Evolutionary conservation across 768 basidiomycete genomes (phyloP), one percentile per base, ranked within the genome.

Genomic region (Mycena indigotica): DNA sequence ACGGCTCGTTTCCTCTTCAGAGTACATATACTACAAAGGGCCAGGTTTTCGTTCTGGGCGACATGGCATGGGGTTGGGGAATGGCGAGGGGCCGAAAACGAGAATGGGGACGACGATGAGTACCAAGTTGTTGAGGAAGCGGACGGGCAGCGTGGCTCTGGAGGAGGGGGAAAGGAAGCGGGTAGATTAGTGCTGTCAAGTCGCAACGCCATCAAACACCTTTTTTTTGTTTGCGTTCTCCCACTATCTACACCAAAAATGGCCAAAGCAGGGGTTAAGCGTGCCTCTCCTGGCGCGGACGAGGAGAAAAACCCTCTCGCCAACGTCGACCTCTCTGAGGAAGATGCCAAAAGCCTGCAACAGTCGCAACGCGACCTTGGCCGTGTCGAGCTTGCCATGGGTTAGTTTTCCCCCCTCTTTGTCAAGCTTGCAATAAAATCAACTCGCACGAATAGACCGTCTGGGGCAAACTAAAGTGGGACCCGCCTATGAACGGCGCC

Each of bases 11-110:
- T 89, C 93, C 0, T 85, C 88, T 3, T 87, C 94, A 45, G 91
- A 93, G 55, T 77, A 87, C 51, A 88, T 98, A 55, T 86, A 90
- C 67, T 99, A 98, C 71, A 79, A 81, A 48, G 97, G 97, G 16
- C 89, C 93, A 29, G 95, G 95, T 4, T 93, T 82, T 77, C 87
- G 91, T 30, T 88, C 91, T 4, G 84, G 77, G 4, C 79, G 84
- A 53, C 78, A 89, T 57, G 94, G 95, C 19, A 91, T 86, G 69
- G 94, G 94, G 1, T 67, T 93, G 52, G 74, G 76, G 25, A 72
- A 71, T 28, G 67, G 66, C 15, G 41, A 63, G 32, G 56, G 44
- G 48, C 57, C 64, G 6, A 66, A 65, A 50, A 72, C 51, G 67
- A 74, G 63, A 60, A 71, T 55, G 61, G 71, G 67, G 19, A 69